Evolutionary conservation across 2,329 filamentous ascomycete genomes (phyloP).

Genomic region (Pseudocercospora eumusae): DNA sequence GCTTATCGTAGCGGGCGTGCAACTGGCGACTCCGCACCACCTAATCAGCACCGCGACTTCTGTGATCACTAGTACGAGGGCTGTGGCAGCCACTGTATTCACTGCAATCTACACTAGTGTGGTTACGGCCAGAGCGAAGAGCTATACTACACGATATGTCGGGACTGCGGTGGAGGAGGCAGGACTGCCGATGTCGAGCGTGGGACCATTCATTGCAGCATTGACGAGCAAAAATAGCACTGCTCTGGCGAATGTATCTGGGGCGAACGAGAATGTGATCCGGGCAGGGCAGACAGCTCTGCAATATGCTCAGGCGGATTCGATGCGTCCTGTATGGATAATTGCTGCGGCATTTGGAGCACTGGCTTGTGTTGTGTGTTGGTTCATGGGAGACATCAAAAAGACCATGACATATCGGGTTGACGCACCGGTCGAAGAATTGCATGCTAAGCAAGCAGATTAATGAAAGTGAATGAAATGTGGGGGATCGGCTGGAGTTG

Average conservation of each 20-base stretch:
- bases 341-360: slow-evolving; percentile 27
- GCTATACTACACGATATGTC: slow-evolving; percentile 42
- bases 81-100: slow-evolving; percentile 41
- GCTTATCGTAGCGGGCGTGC: slow-evolving; percentile 26
- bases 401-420: slow-evolving; percentile 25
- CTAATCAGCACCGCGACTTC: slow-evolving; percentile 28
- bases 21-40: slow-evolving; percentile 26
- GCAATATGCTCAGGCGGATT: slow-evolving; percentile 43
- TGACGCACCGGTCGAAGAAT: slow-evolving; percentile 15
- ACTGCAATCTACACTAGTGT: slow-evolving; percentile 47
- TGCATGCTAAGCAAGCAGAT: slow-evolving; percentile 1
- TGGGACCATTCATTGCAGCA: slow-evolving; percentile 41
- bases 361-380: slow-evolving; percentile 21
- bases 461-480: background rate
- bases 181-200: slow-evolving; percentile 40
- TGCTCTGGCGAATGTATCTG: slow-evolving; percentile 5
- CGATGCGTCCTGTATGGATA: slow-evolving; percentile 46
- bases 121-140: slow-evolving; percentile 43
- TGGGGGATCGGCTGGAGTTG: too few relatives aligned
- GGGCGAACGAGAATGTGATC: background rate
- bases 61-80: slow-evolving; percentile 17
- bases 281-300: slow-evolving; percentile 28
- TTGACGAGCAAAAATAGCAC: slow-evolving; percentile 32
- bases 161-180: slow-evolving; percentile 42
- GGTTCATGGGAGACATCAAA: slow-evolving; percentile 18